These are phyloP conservation scores for Hypocreales sp. DNA, from an alignment of 2,329 filamentous ascomycete genomes.

Conservation along the genomic window DNA sequence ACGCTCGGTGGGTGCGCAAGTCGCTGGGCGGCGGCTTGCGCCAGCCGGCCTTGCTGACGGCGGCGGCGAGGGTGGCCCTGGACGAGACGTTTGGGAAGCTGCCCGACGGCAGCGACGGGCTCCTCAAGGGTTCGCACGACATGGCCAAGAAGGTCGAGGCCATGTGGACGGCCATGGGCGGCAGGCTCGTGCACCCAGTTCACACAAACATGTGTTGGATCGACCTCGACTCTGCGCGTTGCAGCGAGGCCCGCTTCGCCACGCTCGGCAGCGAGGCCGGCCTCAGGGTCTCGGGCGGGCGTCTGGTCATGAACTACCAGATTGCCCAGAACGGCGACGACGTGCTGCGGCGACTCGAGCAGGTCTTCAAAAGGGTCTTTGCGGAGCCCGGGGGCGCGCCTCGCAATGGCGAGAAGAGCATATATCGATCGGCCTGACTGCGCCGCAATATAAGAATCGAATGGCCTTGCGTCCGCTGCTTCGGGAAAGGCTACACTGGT, in stretches of 20 bases:
- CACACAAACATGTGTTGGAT: conserved; percentile 93
- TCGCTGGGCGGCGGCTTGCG: conserved; percentile 60
- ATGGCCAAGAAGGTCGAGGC: conserved; percentile 49
- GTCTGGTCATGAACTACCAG: conserved; percentile 39
- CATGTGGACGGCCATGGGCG: conserved; percentile 57
- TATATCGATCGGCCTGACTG: too few species aligned
- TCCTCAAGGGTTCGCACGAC: conserved; percentile 42
- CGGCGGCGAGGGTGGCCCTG: conserved; percentile 55
- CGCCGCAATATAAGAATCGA: too few species aligned
- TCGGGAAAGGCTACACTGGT: too few species aligned
- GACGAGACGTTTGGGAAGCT: conserved; percentile 26
- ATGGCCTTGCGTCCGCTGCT: too few species aligned
- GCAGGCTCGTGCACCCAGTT: conserved; percentile 50
- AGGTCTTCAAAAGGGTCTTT: conserved; percentile 30
- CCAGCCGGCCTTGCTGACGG: conserved; percentile 57
- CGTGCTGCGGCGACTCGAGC: conserved; percentile 39
- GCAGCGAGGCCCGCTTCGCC: conserved; percentile 20
- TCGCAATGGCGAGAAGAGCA: too few species aligned
- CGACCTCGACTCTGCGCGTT: conserved; percentile 47
- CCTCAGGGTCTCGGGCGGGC: conserved; percentile 21
- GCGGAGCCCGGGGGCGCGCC: too few species aligned
- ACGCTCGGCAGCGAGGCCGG: conserved; percentile 25
- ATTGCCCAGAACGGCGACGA: conserved; percentile 45
- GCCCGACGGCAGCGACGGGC: conserved; percentile 31
- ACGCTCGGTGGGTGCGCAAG: conserved; percentile 40